Conservation (phyloP, 306 rosid species). For the Gillenia trifoliata region DNA sequence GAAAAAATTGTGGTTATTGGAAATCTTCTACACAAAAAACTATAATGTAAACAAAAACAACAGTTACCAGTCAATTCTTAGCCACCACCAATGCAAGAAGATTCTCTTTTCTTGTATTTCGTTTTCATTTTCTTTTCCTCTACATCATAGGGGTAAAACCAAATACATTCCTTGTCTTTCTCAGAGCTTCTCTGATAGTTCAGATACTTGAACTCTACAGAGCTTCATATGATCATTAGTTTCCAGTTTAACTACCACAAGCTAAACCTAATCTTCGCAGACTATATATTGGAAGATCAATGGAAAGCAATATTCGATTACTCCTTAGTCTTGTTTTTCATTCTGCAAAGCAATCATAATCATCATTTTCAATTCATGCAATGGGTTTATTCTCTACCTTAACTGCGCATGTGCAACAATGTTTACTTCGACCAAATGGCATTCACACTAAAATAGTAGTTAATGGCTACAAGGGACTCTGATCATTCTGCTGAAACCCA, state of each 20-base stretch:
- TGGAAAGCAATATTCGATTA: background rate
- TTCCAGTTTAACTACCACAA: background rate
- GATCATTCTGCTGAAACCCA: background rate
- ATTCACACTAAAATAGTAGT: background rate
- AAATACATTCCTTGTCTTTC: no score
- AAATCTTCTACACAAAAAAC: no score
- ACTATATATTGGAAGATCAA: background rate
- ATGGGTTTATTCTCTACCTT: background rate
- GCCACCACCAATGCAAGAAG: no score
- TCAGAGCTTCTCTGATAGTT: background rate
- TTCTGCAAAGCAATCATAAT: background rate
- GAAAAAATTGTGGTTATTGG: no score
- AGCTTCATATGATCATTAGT: background rate
- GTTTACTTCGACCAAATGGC: background rate
- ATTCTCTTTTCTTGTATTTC: no score
- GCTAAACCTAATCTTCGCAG: background rate
- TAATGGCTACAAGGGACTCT: background rate
- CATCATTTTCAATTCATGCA: background rate
- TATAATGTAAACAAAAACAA: no score
- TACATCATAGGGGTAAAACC: no score
- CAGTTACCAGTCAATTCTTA: no score
- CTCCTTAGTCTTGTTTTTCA: background rate
- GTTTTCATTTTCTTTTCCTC: no score
- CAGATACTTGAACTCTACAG: background rate
- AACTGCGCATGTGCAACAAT: background rate